phyloP scores from a whole-genome alignment of 331 rosid species.

The Dryas integrifolia region DNA sequence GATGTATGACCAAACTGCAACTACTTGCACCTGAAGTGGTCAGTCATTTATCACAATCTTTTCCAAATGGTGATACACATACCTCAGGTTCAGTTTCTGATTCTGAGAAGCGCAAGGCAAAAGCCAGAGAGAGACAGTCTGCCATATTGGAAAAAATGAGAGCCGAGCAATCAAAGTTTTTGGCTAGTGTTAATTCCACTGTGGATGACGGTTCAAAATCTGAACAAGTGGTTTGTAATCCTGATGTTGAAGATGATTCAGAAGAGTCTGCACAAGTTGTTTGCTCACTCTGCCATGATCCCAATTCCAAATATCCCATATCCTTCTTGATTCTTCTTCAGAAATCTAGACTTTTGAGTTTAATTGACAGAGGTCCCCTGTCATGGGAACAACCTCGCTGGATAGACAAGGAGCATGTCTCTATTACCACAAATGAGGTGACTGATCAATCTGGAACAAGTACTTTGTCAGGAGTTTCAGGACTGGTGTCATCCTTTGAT shows the following conservation, averaged over 20 bases:
- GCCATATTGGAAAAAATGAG: conserved; percentile 91
- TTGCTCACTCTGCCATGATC: conserved; percentile 95
- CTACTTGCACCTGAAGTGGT: conserved; percentile 77
- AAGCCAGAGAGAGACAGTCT: conserved; percentile 96
- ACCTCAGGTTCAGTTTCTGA: conserved; percentile 51
- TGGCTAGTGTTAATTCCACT: conserved; percentile 64
- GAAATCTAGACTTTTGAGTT: conserved; percentile 92
- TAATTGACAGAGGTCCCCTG: conserved; percentile 60
- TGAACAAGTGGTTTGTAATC: conserved; percentile 42
- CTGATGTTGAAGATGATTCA: conserved; percentile 40
- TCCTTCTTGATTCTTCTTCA: conserved; percentile 84
- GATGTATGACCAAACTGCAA: conserved; percentile 66
- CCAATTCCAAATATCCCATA: conserved; percentile 59
- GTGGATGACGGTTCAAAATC: conserved; percentile 55
- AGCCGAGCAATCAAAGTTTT: conserved; percentile 82
- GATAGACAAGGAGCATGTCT: conserved; percentile 44
- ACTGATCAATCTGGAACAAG: conserved; percentile 36
- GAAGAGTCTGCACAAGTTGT: conserved; percentile 64
- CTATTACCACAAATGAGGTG: conserved; percentile 37
- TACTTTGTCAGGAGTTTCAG: conserved; percentile 36
- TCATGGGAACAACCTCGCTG: conserved; percentile 63
- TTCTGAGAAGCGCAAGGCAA: conserved; percentile 88
- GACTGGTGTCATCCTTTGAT: conserved; percentile 43
- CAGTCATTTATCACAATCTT: conserved; percentile 42
- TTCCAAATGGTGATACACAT: conserved; percentile 41